phyloP scores from a whole-genome alignment of 2,329 filamentous ascomycete genomes.

The Monosporascus sp. region DNA sequence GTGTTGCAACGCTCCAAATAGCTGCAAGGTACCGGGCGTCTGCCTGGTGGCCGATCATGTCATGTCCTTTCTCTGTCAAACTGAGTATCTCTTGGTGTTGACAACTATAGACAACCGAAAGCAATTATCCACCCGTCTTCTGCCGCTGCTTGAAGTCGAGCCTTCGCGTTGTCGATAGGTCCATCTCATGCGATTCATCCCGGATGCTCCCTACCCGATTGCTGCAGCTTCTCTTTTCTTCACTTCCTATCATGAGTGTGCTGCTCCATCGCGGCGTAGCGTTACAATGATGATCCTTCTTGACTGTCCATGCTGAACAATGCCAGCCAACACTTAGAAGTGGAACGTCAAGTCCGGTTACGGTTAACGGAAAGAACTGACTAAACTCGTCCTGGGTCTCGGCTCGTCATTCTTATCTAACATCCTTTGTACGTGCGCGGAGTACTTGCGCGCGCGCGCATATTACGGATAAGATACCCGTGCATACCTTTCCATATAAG shows the following conservation, averaged over 20 bases:
- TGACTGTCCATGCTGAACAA: neutral
- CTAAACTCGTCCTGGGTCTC: neutral
- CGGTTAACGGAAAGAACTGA: neutral
- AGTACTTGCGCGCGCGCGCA: conserved; percentile 12
- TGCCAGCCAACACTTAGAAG: neutral
- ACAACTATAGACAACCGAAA: neutral
- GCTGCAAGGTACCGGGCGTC: neutral
- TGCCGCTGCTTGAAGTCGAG: neutral
- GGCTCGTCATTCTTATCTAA: neutral
- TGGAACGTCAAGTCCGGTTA: too few species aligned
- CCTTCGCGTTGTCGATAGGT: neutral
- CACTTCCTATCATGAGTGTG: neutral
- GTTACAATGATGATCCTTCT: neutral
- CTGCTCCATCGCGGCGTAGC: neutral
- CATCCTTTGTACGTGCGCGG: neutral
- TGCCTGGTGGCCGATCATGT: neutral
- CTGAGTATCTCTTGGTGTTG: neutral
- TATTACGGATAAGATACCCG: conserved; percentile 4
- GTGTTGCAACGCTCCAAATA: neutral
- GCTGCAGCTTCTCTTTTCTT: neutral
- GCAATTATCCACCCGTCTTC: neutral
- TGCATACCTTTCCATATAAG: conserved; percentile 16
- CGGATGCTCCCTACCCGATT: neutral
- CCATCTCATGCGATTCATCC: neutral
- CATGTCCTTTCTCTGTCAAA: neutral